Conservation (phyloP, 176 grass and related monocot species). For the Hordeum marinum region DNA sequence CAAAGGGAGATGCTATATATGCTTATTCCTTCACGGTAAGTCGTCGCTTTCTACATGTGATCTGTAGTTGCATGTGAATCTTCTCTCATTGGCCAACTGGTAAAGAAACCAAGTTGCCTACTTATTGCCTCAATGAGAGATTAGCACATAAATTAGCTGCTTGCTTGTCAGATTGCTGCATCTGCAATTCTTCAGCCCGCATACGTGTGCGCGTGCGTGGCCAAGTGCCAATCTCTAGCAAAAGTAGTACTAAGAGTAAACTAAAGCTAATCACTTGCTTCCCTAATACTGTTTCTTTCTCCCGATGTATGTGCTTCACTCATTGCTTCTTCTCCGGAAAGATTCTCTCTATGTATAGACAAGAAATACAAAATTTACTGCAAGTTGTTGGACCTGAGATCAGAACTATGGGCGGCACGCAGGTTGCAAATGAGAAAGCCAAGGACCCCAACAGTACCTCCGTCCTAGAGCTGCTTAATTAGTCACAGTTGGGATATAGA, state of each 20-base stretch:
- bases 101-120: neutral
- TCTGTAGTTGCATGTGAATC: neutral
- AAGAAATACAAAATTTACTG: neutral
- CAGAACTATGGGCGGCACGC: slow-evolving; percentile 19
- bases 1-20: neutral
- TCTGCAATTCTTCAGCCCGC: neutral
- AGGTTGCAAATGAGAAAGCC: slow-evolving; percentile 9
- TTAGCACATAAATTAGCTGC: neutral
- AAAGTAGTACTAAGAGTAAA: neutral
- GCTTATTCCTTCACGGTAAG: neutral
- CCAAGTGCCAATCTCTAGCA: neutral
- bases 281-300: neutral
- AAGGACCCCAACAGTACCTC: neutral
- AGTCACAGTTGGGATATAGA: neutral
- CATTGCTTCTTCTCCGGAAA: neutral
- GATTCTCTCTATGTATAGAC: neutral
- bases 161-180: neutral
- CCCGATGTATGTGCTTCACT: neutral
- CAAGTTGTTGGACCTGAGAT: neutral
- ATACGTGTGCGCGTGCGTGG: neutral
- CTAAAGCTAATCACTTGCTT: neutral
- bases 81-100: neutral
- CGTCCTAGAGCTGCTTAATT: neutral
- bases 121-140: neutral
- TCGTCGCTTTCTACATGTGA: neutral